Conservation (phyloP, 2,329 filamentous ascomycete species). For the Diplodia sapinea region DNA sequence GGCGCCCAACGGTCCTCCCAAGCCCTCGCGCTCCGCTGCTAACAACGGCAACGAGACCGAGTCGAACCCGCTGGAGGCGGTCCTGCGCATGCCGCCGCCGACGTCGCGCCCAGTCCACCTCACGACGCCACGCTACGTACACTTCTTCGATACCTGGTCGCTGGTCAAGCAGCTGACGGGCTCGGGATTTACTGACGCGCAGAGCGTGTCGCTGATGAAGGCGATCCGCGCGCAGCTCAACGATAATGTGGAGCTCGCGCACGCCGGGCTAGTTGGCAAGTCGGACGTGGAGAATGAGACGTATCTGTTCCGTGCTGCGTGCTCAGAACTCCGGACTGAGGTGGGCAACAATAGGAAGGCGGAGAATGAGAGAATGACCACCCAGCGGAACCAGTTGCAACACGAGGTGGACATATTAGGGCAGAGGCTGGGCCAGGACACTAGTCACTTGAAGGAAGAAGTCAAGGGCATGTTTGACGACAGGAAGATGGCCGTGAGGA, state of each 20-base stretch:
- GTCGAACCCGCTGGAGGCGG: slow-evolving; percentile 47
- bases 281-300: slow-evolving; percentile 85
- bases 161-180: slow-evolving; percentile 79
- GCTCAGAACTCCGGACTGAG: slow-evolving; percentile 87
- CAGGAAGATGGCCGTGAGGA: slow-evolving; percentile 86
- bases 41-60: slow-evolving; percentile 33
- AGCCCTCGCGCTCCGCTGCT: slow-evolving; percentile 16
- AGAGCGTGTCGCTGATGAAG: slow-evolving; percentile 91
- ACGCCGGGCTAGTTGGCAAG: slow-evolving; percentile 81
- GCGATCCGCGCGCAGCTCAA: slow-evolving; percentile 78
- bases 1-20: slow-evolving; percentile 6
- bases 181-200: slow-evolving; percentile 73
- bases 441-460: slow-evolving; percentile 81
- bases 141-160: slow-evolving; percentile 95
- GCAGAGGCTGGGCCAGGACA: slow-evolving; percentile 84
- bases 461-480: slow-evolving; percentile 97
- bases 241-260: slow-evolving; percentile 80
- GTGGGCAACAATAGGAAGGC: slow-evolving; percentile 77
- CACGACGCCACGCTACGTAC: slow-evolving; percentile 78
- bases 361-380: slow-evolving; percentile 79
- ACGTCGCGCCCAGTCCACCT: slow-evolving; percentile 67
- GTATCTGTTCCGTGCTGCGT: slow-evolving; percentile 93
- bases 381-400: slow-evolving; percentile 83
- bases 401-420: slow-evolving; percentile 93
- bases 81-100: slow-evolving; percentile 50